phyloP scores from a whole-genome alignment of 1,284 basidiomycete species.

The Inonotus hispidus region DNA sequence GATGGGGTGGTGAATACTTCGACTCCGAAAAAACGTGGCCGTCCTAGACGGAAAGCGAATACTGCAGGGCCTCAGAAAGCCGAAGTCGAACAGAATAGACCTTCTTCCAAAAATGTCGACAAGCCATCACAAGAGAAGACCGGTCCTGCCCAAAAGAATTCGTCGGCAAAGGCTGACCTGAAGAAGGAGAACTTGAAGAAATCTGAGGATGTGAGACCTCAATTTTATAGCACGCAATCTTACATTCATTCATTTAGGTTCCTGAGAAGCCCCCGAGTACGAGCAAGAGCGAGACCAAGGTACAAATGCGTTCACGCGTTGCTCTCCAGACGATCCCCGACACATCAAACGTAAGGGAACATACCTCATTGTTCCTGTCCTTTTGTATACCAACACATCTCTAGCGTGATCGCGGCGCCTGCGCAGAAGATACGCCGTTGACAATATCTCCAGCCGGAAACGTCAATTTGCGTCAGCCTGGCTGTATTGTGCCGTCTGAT shows the following conservation, averaged over 20 bases:
- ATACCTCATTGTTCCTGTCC: no score
- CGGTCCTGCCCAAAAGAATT: background rate
- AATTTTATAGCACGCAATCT: background rate
- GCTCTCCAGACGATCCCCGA: background rate
- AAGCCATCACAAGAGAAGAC: background rate
- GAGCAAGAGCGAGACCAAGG: background rate
- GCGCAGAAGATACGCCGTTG: background rate
- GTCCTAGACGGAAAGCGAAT: constrained; percentile 21
- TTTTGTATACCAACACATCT: background rate
- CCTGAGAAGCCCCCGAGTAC: background rate
- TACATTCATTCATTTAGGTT: no score
- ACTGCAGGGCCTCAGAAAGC: constrained; percentile 4
- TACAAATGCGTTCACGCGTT: background rate
- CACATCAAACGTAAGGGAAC: background rate
- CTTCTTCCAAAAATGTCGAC: background rate
- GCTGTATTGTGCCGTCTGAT: background rate
- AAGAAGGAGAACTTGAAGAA: constrained; percentile 8
- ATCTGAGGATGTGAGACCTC: background rate
- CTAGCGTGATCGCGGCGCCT: background rate
- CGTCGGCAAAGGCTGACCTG: background rate
- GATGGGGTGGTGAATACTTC: background rate
- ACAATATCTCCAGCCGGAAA: background rate
- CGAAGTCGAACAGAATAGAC: constrained; percentile 4
- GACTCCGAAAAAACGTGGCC: constrained; percentile 18
- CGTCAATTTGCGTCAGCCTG: background rate